phyloP scores from a whole-genome alignment of 2,329 filamentous ascomycete species.

The Xylariaceae sp. region DNA sequence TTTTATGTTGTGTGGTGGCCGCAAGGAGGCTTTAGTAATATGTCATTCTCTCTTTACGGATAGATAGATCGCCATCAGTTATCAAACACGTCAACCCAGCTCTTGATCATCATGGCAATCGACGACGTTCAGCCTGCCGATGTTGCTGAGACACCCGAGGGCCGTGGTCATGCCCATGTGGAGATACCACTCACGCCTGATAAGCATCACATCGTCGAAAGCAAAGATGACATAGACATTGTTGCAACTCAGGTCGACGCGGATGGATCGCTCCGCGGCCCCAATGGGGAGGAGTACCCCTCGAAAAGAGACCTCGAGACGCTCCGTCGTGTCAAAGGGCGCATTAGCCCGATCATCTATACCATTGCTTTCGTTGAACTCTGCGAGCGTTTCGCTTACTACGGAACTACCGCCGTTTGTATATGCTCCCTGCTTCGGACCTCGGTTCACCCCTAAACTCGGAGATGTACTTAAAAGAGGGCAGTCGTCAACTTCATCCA shows the following conservation, averaged over 20 bases:
- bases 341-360: conserved; percentile 18
- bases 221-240: conserved; percentile 10
- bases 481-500: conserved; percentile 49
- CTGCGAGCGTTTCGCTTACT: conserved; percentile 57
- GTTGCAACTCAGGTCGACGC: conserved; percentile 17
- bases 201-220: not conserved
- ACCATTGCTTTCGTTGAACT: conserved; percentile 22
- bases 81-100: not conserved
- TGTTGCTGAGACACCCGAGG: conserved; percentile 15
- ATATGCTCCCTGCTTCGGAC: conserved; percentile 28
- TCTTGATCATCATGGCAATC: conserved; percentile 19
- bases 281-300: conserved; percentile 23
- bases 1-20: not conserved
- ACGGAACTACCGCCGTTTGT: conserved; percentile 57
- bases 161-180: conserved; percentile 1
- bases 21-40: not conserved
- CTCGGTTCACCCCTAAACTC: not conserved
- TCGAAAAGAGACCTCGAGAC: conserved; percentile 18
- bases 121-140: conserved; percentile 15
- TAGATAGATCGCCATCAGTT: not conserved
- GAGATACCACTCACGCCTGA: conserved; percentile 13
- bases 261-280: conserved; percentile 24
- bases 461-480: not conserved
- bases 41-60: not conserved
- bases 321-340: conserved; percentile 20